These are phyloP conservation scores for Aspergillus viridinutans DNA, from an alignment of 2,329 filamentous ascomycete species.

Conservation along the genomic window DNA sequence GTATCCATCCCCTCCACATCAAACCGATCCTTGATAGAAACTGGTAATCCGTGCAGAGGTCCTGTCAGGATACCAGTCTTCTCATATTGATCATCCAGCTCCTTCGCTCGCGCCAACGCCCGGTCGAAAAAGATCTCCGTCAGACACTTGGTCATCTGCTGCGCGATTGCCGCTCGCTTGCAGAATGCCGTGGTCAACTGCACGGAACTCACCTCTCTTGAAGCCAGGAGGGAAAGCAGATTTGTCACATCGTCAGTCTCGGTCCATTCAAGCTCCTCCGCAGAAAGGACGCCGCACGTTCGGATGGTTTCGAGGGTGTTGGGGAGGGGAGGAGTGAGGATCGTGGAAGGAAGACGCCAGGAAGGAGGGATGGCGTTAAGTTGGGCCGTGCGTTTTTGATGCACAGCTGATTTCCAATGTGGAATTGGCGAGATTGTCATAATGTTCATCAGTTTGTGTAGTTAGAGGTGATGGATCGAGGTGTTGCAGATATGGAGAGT, in stretches of 20 bases:
- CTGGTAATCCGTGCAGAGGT: constrained; percentile 59
- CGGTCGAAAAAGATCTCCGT: constrained; percentile 48
- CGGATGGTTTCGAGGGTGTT: constrained; percentile 16
- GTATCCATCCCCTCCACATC: constrained; percentile 37
- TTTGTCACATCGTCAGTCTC: constrained; percentile 16
- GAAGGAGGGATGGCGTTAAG: constrained; percentile 15
- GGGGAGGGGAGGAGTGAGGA: constrained; percentile 3
- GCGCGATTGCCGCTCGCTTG: constrained; percentile 17
- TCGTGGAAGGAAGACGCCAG: constrained; percentile 18
- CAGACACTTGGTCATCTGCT: constrained; percentile 17
- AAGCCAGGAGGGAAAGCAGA: constrained; percentile 12
- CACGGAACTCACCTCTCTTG: constrained; percentile 6
- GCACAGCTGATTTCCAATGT: constrained; percentile 18
- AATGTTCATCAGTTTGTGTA: not conserved
- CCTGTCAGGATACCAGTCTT: constrained; percentile 50
- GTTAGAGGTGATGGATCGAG: not conserved
- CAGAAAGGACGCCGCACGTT: constrained; percentile 15
- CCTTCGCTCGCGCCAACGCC: constrained; percentile 47
- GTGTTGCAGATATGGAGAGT: not conserved
- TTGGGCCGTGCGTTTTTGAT: constrained; percentile 18
- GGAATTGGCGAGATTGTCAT: constrained; percentile 8
- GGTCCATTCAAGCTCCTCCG: constrained; percentile 20
- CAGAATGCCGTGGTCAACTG: constrained; percentile 18
- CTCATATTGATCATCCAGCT: constrained; percentile 50
- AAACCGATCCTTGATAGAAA: constrained; percentile 68